Conservation (phyloP, 306 rosid genomes). For the Lathyrus tuberosus region DNA sequence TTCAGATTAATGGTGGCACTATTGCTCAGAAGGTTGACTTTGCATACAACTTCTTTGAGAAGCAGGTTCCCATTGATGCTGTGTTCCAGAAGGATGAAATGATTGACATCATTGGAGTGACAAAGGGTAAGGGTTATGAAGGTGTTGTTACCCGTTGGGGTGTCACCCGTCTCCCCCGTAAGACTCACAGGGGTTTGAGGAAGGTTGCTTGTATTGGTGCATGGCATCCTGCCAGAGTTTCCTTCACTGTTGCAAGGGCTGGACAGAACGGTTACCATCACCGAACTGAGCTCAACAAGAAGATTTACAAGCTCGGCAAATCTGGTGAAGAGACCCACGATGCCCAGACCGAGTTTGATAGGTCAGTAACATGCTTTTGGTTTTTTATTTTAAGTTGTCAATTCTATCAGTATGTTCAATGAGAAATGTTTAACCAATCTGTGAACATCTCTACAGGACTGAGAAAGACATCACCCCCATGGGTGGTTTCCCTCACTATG, state of each 20-base stretch:
- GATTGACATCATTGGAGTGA: constrained; percentile 86
- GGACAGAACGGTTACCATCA: constrained; percentile 93
- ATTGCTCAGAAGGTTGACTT: constrained; percentile 77
- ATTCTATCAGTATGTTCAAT: no score
- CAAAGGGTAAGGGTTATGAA: constrained; percentile 90
- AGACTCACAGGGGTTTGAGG: constrained; percentile 88
- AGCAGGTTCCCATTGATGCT: constrained; percentile 81
- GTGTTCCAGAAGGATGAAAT: constrained; percentile 93
- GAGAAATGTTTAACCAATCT: no score
- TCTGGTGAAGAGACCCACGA: constrained; percentile 63
- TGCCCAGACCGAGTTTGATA: constrained; percentile 74
- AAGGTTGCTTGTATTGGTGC: constrained; percentile 98
- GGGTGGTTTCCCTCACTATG: constrained; percentile 94
- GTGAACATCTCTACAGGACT: constrained; percentile 49
- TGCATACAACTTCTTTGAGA: constrained; percentile 75
- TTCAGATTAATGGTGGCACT: constrained; percentile 81
- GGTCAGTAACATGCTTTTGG: constrained; percentile 43
- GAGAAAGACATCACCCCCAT: constrained; percentile 87
- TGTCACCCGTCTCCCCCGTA: constrained; percentile 88
- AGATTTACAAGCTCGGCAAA: constrained; percentile 76
- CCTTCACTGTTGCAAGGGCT: constrained; percentile 90
- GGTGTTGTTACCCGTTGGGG: constrained; percentile 96
- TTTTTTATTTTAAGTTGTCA: not conserved
- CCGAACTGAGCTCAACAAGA: constrained; percentile 84
- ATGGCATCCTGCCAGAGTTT: constrained; percentile 94